phyloP scores from a whole-genome alignment of 148 eudicot species.

The Selenicereus undatus region DNA sequence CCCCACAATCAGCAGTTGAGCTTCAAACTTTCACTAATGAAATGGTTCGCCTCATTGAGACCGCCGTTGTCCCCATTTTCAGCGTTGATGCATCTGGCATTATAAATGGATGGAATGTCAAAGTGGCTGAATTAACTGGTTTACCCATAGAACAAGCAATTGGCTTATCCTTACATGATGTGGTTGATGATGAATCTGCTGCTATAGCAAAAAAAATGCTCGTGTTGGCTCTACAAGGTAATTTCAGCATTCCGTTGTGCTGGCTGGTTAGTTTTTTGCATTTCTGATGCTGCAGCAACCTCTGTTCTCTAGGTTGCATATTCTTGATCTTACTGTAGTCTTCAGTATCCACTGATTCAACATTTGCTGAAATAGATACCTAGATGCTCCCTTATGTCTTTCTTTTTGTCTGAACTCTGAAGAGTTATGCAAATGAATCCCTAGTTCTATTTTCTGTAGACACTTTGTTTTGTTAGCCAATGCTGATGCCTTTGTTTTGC shows the following conservation, averaged over 20 bases:
- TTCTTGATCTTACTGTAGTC: not conserved
- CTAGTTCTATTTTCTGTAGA: not conserved
- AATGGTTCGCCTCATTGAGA: conserved; percentile 82
- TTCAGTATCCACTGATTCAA: not conserved
- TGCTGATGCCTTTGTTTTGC: not conserved
- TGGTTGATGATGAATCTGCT: conserved; percentile 53
- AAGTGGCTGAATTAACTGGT: conserved; percentile 74
- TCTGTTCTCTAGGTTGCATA: not conserved
- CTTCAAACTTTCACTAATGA: conserved; percentile 60
- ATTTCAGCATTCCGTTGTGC: conserved; percentile 7
- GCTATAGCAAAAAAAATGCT: conserved; percentile 43
- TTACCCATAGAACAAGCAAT: conserved; percentile 50
- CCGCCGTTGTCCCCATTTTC: conserved; percentile 80
- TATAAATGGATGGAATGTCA: conserved; percentile 81
- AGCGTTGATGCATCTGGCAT: conserved; percentile 67
- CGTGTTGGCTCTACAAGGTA: conserved; percentile 67
- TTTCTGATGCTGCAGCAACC: not conserved
- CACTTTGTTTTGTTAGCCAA: not conserved
- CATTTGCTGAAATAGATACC: not conserved
- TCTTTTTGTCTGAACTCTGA: not conserved
- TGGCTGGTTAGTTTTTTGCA: not conserved
- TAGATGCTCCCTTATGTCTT: not conserved
- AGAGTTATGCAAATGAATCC: not conserved
- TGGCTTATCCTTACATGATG: conserved; percentile 47
- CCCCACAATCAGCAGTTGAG: conserved; percentile 43